phyloP scores from a whole-genome alignment of 441 rosid species.

The Aquilaria agallochum region DNA sequence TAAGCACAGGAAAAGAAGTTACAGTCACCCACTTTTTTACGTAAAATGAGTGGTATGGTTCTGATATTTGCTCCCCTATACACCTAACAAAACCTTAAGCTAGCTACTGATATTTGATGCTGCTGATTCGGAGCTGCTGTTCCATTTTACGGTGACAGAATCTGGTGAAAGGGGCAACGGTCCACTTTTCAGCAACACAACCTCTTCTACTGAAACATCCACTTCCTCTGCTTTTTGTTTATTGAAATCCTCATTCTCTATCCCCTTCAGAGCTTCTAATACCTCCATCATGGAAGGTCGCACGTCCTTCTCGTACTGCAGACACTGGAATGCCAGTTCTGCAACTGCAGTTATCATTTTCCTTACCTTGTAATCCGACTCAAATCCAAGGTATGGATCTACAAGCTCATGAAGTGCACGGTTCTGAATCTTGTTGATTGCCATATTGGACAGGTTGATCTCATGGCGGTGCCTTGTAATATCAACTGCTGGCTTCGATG shows the following conservation, averaged over 20 bases:
- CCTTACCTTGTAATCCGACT: slow-evolving; percentile 44
- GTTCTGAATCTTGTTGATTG: slow-evolving; percentile 67
- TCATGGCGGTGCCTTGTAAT: slow-evolving; percentile 69
- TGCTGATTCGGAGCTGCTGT: slow-evolving; percentile 29
- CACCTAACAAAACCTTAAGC: slow-evolving; percentile 10
- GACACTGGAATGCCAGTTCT: slow-evolving; percentile 80
- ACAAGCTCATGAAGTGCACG: slow-evolving; percentile 55
- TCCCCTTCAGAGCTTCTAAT: slow-evolving; percentile 36
- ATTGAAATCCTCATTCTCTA: slow-evolving; percentile 29
- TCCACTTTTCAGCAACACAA: slow-evolving; percentile 33
- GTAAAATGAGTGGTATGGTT: neutral
- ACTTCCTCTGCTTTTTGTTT: slow-evolving; percentile 18
- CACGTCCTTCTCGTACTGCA: slow-evolving; percentile 70
- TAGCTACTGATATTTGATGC: slow-evolving; percentile 20
- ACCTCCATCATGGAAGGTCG: slow-evolving; percentile 74
- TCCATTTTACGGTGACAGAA: slow-evolving; percentile 54
- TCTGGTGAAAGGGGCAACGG: slow-evolving; percentile 39
- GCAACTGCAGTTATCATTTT: slow-evolving; percentile 56
- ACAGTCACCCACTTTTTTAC: neutral
- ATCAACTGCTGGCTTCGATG: slow-evolving; percentile 92
- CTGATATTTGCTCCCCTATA: neutral
- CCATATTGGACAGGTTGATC: slow-evolving; percentile 76
- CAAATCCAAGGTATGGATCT: slow-evolving; percentile 59
- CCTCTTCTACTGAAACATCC: slow-evolving; percentile 28
- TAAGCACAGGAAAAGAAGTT: neutral